phyloP scores from a whole-genome alignment of 2,329 filamentous ascomycete genomes.

The Xylaria sp. region DNA sequence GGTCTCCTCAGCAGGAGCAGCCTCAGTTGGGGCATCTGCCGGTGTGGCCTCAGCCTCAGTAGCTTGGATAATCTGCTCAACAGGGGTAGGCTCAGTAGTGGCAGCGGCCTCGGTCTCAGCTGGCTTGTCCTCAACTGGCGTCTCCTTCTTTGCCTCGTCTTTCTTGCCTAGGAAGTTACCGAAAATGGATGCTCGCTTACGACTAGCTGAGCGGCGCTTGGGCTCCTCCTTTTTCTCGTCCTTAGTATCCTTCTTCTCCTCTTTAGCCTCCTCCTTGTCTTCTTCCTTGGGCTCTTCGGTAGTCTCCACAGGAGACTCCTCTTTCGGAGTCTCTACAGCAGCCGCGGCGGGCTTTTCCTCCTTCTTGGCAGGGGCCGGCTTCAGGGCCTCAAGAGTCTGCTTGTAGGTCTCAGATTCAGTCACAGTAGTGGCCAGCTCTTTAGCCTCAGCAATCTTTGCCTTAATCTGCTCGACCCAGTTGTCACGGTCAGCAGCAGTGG shows the following conservation, averaged over 20 bases:
- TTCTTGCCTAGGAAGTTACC: slow-evolving; percentile 63
- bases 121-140: slow-evolving; percentile 45
- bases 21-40: slow-evolving; percentile 30
- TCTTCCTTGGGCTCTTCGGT: slow-evolving; percentile 54
- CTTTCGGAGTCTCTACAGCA: slow-evolving; percentile 40
- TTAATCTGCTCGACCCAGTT: slow-evolving; percentile 89
- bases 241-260: slow-evolving; percentile 49
- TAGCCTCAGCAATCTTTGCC: slow-evolving; percentile 82
- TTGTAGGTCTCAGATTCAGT: slow-evolving; percentile 87
- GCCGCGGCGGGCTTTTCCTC: slow-evolving; percentile 52
- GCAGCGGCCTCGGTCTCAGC: slow-evolving; percentile 41
- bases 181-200: slow-evolving; percentile 71
- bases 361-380: slow-evolving; percentile 51
- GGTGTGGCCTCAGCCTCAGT: slow-evolving; percentile 43
- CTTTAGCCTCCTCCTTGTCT: slow-evolving; percentile 50
- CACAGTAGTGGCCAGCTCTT: slow-evolving; percentile 75
- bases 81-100: slow-evolving; percentile 39
- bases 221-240: slow-evolving; percentile 63
- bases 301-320: slow-evolving; percentile 41
- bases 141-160: slow-evolving; percentile 50
- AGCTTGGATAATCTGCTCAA: slow-evolving; percentile 31
- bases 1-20: slow-evolving; percentile 41
- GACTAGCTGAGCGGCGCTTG: slow-evolving; percentile 67
- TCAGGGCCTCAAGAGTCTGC: slow-evolving; percentile 74
- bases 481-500: slow-evolving; percentile 76